Evolutionary conservation across 805 yeast species (phyloP), one percentile per base, ranked within the genome.

Genomic region (Kodamaea kaohsiungensis): DNA sequence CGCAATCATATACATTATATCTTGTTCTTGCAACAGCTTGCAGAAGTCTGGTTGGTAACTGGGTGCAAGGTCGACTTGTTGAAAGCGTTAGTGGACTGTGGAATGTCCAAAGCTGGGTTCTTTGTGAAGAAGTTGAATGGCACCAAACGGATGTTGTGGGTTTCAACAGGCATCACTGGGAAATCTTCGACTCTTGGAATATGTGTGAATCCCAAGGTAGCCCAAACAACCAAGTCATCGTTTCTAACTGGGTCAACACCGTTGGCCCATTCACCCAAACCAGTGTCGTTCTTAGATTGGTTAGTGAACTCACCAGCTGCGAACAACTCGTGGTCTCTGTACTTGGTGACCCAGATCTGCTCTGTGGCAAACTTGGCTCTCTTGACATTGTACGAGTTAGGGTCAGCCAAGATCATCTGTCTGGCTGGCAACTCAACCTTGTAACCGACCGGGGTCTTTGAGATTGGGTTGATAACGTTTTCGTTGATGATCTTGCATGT

Each of bases 111-210:
- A 45, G 89, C 89, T 38, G 96, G 96, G 71, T 88, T 88, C 65
- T 75, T 83, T 62, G 84, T 85, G 67, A 88, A 88, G 82, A 88
- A 88, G 53, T 89, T 88, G 62, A 81, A 76, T 52, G 96, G 96
- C 46, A 80, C 78, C 54, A 88, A 78, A 55, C 82, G 78, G 61
- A 88, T 84, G 61, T 67, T 72, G 75, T 87, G 85, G 59, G 84
- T 85, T 72, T 88, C 96, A 54, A 86, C 89, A 35, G 95, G 92
- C 96, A 88, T 88, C 51, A 88, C 92, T 48, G 96, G 96, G 87
- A 89, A 88, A 70, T 88, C 93, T 73, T 88, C 96, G 38, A 86
- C 84, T 65, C 89, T 81, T 63, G 95, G 95, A 63, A 88, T 82
- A 67, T 88, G 96, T 2, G 93, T 88, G 75, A 88, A 81, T 25